Base-by-base conservation (phyloP, 306 rosid genomes). In the Casuarina cunninghamiana region DNA sequence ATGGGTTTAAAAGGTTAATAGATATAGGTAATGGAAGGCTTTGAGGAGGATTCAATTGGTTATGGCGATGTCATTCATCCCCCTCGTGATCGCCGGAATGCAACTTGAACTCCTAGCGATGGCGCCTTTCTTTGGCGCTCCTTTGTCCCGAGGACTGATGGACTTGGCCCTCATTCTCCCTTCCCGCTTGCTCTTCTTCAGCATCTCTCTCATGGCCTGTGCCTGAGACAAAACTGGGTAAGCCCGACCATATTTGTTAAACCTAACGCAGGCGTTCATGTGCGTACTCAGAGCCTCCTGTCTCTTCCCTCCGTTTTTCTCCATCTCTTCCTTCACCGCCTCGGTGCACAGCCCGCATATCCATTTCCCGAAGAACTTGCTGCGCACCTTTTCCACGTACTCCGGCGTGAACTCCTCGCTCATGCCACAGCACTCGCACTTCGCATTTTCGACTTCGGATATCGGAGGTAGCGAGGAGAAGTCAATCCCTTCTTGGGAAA, bases 341-440 rank as follows among this genome's bases (percentile, higher is more conserved):
- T 91, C 98, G 0, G 93, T 12, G 46, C 99, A 96, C 70, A 93
- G 80, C 39, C 99, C 99, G 4, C 99, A 96, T 60, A 93, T 90
- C 82, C 83, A 89, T 73, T 93, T 93, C 63, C 99, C 98, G 0
- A 61, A 35, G 85, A 85, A 90, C 83, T 89, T 96, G 13, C 79
- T 83, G 0, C 98, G 83, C 63, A 90, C 88, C 1, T 85, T 83
- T 5, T 85, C 93, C 4, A 93, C 89, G 91, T 93, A 96, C 87
- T 91, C 96, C 0, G 81, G 87, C 16, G 99, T 96, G 88, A 92
- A 93, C 90, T 96, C 99, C 82, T 96, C 97, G 38, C 85, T 79
- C 96, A 96, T 96, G 3, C 99, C 98, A 53, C 99, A 96, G 21
- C 99, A 96, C 84, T 96, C 99, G 19, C 99, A 96, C 81, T 82